A percentile compares a stretch with the other conserved stretches of the same genome.
These are phyloP conservation scores for sorghum (Sorghum bicolor) DNA, from an alignment of 176 grass and related monocot genomes.

Conservation along the genomic window Sorghum_bicolor_NCBIv3 NC_012872.2:67201001-67201500, in stretches of 20 bases:
- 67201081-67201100: too few species aligned
- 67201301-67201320: background rate
- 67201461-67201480: too few species aligned
- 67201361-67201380: background rate
- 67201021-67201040: background rate
- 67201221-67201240: too few species aligned
- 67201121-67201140: background rate
- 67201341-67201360: background rate
- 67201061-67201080: too few species aligned
- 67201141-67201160: background rate
- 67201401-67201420: too few species aligned
- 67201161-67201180: background rate
- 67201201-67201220: background rate
- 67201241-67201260: too few species aligned
- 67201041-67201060: too few species aligned
- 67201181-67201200: background rate
- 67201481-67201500: too few species aligned
- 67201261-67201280: background rate
- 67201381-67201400: too few species aligned
- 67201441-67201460: too few species aligned
- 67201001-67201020: background rate
- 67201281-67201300: background rate
- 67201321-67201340: too few species aligned
- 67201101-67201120: background rate
- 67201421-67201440: too few species aligned